phyloP scores from a whole-genome alignment of 306 rosid genomes.

The Boehmeria nivea region DNA sequence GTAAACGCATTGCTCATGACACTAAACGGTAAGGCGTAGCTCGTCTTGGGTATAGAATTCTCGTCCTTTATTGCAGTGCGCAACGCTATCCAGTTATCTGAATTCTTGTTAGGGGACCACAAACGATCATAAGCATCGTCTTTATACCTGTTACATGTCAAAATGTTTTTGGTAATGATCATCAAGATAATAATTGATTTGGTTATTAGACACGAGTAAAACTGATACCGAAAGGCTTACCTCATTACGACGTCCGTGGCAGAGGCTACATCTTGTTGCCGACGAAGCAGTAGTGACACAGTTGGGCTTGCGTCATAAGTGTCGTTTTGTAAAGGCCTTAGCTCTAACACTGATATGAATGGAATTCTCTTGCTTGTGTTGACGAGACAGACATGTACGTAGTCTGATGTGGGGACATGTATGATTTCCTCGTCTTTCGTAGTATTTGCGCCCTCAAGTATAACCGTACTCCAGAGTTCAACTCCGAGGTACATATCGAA shows the following conservation, averaged over 20 bases:
- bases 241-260: too few species aligned
- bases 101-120: constrained; percentile 23
- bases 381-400: constrained; percentile 32
- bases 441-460: too few species aligned
- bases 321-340: constrained; percentile 18
- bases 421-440: too few species aligned
- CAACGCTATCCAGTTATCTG: not conserved
- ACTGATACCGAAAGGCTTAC: too few species aligned
- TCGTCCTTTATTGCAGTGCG: not conserved
- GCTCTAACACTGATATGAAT: constrained; percentile 36
- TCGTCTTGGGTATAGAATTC: not conserved
- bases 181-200: too few species aligned
- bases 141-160: constrained; percentile 18
- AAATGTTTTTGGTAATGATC: too few species aligned
- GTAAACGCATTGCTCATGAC: not conserved
- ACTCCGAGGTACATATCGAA: constrained; percentile 46
- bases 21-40: not conserved
- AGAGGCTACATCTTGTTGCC: too few species aligned
- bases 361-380: constrained; percentile 33
- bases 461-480: too few species aligned
- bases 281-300: too few species aligned
- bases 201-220: too few species aligned
- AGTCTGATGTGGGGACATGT: constrained; percentile 17
- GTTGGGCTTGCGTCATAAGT: constrained; percentile 20
- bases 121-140: constrained; percentile 36